A percentile compares a stretch with the other conserved stretches of the same genome.
Conservation (phyloP, 805 yeast genomes). For the Isabelozyma pseudorhagii region DNA sequence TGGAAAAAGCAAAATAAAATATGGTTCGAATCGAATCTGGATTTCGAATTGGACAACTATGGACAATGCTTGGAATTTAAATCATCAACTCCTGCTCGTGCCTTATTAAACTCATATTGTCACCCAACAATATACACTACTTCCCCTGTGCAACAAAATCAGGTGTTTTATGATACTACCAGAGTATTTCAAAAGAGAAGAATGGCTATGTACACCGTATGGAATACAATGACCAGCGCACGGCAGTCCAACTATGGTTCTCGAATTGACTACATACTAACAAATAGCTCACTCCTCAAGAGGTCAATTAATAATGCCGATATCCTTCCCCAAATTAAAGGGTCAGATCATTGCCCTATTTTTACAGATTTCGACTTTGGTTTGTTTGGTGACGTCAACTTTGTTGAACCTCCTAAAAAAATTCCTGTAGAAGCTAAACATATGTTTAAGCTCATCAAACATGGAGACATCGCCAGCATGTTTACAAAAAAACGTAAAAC, state of each 20-base stretch:
- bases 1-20: conserved; percentile 24
- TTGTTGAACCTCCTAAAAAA: not conserved
- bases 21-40: conserved; percentile 17
- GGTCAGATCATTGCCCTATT: conserved; percentile 95
- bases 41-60: conserved; percentile 22
- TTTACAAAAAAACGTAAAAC: conserved; percentile 10
- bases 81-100: conserved; percentile 24
- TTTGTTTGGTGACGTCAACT: not conserved
- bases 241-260: conserved; percentile 86
- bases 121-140: not conserved
- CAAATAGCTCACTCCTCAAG: conserved; percentile 36
- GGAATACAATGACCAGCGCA: conserved; percentile 79
- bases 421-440: conserved; percentile 54
- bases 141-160: conserved; percentile 4
- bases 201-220: conserved; percentile 76
- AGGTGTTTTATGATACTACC: conserved; percentile 54
- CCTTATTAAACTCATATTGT: conserved; percentile 22
- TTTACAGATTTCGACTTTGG: conserved; percentile 56
- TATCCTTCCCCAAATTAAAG: conserved; percentile 69
- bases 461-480: conserved; percentile 31
- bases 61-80: conserved; percentile 35
- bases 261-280: conserved; percentile 74
- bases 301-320: conserved; percentile 36
- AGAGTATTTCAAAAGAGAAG: conserved; percentile 56
- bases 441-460: conserved; percentile 38